Conservation (phyloP, 768 basidiomycete genomes). For the Lactifluus hygrophoroides region DNA sequence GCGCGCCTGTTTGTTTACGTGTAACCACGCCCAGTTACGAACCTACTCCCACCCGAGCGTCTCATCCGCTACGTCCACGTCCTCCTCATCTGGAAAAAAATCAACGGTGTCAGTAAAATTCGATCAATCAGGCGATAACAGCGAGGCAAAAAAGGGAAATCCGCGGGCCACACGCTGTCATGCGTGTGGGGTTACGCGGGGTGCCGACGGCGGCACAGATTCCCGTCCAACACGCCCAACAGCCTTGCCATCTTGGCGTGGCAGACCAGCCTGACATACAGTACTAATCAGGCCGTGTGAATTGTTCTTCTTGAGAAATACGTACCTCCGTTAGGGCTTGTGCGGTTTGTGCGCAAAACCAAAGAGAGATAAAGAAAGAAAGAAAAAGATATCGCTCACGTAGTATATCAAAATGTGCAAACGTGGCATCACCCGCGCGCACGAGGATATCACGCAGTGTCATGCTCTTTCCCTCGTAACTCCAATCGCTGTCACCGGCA, state of each 20-base stretch:
- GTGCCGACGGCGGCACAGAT: background rate
- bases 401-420: constrained; percentile 31
- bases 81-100: constrained; percentile 14
- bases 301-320: background rate
- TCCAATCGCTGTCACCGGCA: constrained; percentile 20
- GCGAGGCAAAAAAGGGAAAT: background rate
- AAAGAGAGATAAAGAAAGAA: background rate
- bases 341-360: background rate
- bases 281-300: background rate
- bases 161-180: constrained; percentile 13
- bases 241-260: constrained; percentile 18
- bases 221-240: constrained; percentile 5
- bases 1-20: constrained; percentile 17
- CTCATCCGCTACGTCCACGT: constrained; percentile 14
- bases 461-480: constrained; percentile 38
- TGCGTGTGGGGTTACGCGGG: constrained; percentile 15
- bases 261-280: background rate
- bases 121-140: constrained; percentile 10
- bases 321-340: background rate
- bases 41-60: constrained; percentile 18
- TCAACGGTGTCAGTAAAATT: background rate
- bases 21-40: background rate
- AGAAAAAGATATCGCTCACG: constrained; percentile 22
- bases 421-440: constrained; percentile 29
- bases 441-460: constrained; percentile 41